Evolutionary conservation across 345 rosid species (phyloP).

Genomic region (Odontarrhena argentea): DNA sequence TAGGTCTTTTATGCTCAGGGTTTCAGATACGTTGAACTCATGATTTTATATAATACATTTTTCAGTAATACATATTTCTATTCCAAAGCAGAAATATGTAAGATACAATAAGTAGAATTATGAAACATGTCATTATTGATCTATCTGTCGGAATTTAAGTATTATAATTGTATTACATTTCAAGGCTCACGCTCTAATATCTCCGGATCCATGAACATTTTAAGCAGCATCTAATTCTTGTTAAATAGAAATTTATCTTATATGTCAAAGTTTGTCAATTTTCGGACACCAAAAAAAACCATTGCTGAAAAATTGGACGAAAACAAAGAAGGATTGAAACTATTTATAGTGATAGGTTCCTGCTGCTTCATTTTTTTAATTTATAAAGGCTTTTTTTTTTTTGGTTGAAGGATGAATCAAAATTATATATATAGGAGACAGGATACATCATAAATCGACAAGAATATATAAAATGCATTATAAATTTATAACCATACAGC

Average conservation of each 20-base stretch:
- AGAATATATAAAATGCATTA: constrained; percentile 27
- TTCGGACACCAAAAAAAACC: background rate
- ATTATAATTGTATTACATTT: background rate
- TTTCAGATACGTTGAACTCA: background rate
- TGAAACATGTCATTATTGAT: background rate
- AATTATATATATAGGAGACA: constrained; percentile 1
- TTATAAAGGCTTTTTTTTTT: background rate
- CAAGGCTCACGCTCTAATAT: constrained; percentile 4
- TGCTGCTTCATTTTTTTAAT: background rate
- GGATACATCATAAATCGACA: background rate
- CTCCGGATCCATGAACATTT: constrained; percentile 1
- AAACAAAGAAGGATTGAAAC: background rate
- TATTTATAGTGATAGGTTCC: background rate
- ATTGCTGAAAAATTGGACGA: background rate
- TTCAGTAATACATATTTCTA: constrained; percentile 1
- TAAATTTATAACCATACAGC: constrained; percentile 3
- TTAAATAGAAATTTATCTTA: constrained; percentile 2
- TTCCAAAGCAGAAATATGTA: background rate
- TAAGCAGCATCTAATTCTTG: background rate
- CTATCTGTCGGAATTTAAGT: background rate
- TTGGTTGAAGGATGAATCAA: background rate
- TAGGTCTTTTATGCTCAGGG: background rate
- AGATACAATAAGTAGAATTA: background rate
- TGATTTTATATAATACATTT: constrained; percentile 3
- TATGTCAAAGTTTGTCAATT: background rate